phyloP scores from a whole-genome alignment of 371 early-diverging fungal species.

The Rhizopus sp. region DNA sequence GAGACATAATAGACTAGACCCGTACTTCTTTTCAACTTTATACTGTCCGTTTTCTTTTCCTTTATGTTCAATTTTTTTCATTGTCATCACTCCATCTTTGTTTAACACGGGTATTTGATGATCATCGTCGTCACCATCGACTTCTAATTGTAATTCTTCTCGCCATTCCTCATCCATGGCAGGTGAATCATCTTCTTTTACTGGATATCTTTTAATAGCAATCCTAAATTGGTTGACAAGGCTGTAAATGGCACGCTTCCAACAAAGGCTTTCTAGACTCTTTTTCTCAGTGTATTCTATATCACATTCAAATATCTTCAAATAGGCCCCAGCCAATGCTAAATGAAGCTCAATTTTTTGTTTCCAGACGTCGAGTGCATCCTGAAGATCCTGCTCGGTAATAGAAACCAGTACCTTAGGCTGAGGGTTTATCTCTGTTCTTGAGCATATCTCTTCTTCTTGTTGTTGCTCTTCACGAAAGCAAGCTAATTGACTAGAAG shows the following conservation, averaged over 20 bases:
- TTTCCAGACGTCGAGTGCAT: constrained; percentile 31
- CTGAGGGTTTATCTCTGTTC: not conserved
- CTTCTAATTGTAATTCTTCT: too few species aligned
- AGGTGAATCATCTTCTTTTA: not conserved
- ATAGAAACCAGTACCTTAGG: not conserved
- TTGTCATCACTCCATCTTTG: constrained; percentile 19
- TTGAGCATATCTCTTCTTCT: not conserved
- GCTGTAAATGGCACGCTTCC: constrained; percentile 67
- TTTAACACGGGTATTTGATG: constrained; percentile 16
- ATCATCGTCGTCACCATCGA: not conserved
- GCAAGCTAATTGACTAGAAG: constrained; percentile 12
- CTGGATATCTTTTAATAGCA: constrained; percentile 36
- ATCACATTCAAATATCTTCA: constrained; percentile 53
- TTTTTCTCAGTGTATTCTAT: constrained; percentile 59
- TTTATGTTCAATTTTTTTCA: constrained; percentile 13
- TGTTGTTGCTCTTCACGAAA: constrained; percentile 3
- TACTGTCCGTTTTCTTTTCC: not conserved
- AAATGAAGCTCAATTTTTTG: constrained; percentile 43
- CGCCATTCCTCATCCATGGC: not conserved
- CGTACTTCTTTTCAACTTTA: constrained; percentile 9
- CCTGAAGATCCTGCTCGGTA: constrained; percentile 24
- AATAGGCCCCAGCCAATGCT: constrained; percentile 48
- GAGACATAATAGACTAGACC: constrained; percentile 8
- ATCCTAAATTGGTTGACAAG: constrained; percentile 61
- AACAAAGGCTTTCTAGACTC: constrained; percentile 62